Percentiles rank a stretch among this genome's conserved stretches.
Evolutionary conservation across 2,329 filamentous ascomycete species (phyloP).

Genomic region (Talaromyces piceae): DNA sequence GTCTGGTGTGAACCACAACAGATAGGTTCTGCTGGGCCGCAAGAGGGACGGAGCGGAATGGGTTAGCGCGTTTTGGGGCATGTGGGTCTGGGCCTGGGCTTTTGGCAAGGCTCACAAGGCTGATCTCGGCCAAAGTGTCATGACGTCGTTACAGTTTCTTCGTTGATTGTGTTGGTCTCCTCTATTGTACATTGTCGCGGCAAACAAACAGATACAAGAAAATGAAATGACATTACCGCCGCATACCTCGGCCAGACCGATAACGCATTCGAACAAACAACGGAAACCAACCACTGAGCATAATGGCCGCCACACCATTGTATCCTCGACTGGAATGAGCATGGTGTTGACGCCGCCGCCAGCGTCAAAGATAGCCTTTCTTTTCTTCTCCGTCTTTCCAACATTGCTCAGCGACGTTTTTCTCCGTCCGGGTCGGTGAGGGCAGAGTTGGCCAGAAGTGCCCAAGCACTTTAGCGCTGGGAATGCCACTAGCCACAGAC

Average conservation of each 20-base stretch:
- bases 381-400: no score
- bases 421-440: background rate
- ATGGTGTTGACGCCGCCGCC: no score
- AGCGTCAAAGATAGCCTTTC: no score
- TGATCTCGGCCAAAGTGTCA: background rate
- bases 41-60: no score
- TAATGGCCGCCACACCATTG: background rate
- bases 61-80: background rate
- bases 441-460: background rate
- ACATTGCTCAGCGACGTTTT: background rate
- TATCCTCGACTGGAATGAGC: background rate
- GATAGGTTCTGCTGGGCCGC: no score
- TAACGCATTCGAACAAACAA: background rate
- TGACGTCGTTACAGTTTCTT: background rate
- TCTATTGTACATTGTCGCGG: background rate
- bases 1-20: no score
- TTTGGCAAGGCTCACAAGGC: constrained; percentile 1
- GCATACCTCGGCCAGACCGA: background rate
- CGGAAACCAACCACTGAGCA: background rate
- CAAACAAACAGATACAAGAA: background rate
- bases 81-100: background rate
- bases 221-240: no score
- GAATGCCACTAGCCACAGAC: background rate
- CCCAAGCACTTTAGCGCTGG: background rate
- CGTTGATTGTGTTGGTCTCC: background rate